Conservation (phyloP, 805 yeast genomes). For the Candida fluviatilis region DNA sequence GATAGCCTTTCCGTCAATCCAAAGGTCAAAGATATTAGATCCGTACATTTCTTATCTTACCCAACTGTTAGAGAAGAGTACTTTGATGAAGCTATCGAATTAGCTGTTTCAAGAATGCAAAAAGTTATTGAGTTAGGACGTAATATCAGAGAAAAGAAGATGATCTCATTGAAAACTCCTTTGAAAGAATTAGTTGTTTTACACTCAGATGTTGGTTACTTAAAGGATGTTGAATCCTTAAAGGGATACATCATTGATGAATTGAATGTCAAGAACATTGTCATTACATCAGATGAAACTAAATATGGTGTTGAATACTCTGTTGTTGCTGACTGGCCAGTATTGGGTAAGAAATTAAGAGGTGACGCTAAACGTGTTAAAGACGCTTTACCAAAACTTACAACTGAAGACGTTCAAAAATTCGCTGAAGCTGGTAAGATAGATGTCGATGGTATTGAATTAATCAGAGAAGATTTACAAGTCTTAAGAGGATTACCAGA, state of each 20-base stretch:
- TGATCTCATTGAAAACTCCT: slow-evolving; percentile 92
- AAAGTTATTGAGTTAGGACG: slow-evolving; percentile 94
- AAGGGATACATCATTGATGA: slow-evolving; percentile 82
- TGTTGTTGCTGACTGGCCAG: slow-evolving; percentile 99
- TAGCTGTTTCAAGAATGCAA: slow-evolving; percentile 93
- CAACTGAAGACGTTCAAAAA: slow-evolving; percentile 77
- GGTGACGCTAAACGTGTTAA: slow-evolving; percentile 91
- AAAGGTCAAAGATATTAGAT: slow-evolving; percentile 57
- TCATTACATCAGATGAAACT: slow-evolving; percentile 86
- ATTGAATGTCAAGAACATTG: slow-evolving; percentile 83
- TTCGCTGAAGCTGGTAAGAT: slow-evolving; percentile 72
- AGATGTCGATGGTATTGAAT: slow-evolving; percentile 83
- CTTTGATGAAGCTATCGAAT: slow-evolving; percentile 78
- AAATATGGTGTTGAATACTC: slow-evolving; percentile 88
- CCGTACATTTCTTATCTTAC: slow-evolving; percentile 91
- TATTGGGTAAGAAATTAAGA: slow-evolving; percentile 94
- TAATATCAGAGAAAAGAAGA: slow-evolving; percentile 93
- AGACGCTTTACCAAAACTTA: slow-evolving; percentile 80
- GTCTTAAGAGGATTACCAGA: slow-evolving; percentile 82
- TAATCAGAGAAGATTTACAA: slow-evolving; percentile 82
- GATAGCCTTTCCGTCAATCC: slow-evolving; percentile 36
- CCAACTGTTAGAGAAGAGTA: slow-evolving; percentile 80
- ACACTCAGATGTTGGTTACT: slow-evolving; percentile 70
- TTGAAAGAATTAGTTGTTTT: slow-evolving; percentile 81
- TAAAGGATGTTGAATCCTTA: slow-evolving; percentile 74